A percentile compares a stretch with the other conserved stretches of the same genome.
These are phyloP conservation scores for Penicillium dipodomyicola DNA, from an alignment of 495 filamentous ascomycete genomes.

Conservation along the genomic window DNA sequence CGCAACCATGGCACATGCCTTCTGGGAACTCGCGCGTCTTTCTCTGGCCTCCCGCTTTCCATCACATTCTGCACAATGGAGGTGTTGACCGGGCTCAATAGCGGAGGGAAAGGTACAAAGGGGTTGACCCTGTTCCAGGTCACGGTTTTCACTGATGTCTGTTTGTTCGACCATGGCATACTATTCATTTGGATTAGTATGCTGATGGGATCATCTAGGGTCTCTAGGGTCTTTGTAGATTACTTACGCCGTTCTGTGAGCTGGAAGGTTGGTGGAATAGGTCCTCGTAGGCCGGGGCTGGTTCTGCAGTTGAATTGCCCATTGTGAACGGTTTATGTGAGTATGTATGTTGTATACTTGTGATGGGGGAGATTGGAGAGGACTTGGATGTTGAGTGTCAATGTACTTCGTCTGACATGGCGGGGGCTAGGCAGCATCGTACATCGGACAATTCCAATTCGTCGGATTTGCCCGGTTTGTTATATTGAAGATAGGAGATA, in stretches of 20 bases:
- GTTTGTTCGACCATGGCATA: conserved; percentile 7
- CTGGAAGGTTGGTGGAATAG: conserved; percentile 9
- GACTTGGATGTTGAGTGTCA: no score
- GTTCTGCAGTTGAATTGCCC: conserved; percentile 12
- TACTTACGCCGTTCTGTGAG: conserved; percentile 6
- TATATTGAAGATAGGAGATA: no score
- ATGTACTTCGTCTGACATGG: no score
- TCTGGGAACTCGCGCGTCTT: neutral
- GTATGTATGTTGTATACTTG: neutral
- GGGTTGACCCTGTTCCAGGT: conserved; percentile 3
- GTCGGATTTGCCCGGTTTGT: no score
- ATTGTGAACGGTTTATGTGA: neutral
- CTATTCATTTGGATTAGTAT: neutral
- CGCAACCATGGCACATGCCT: conserved; percentile 11
- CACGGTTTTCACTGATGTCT: neutral
- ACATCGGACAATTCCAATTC: no score
- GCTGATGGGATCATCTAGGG: neutral
- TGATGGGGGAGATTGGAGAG: no score
- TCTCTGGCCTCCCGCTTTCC: conserved; percentile 15
- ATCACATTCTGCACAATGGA: conserved; percentile 20
- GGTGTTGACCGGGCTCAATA: conserved; percentile 1
- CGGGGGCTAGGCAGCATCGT: no score
- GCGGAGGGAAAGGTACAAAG: no score
- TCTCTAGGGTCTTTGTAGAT: no score
- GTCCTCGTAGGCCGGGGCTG: conserved; percentile 18